Conservation (phyloP, 108 stramenopile species). For the Seminavis robusta region DNA sequence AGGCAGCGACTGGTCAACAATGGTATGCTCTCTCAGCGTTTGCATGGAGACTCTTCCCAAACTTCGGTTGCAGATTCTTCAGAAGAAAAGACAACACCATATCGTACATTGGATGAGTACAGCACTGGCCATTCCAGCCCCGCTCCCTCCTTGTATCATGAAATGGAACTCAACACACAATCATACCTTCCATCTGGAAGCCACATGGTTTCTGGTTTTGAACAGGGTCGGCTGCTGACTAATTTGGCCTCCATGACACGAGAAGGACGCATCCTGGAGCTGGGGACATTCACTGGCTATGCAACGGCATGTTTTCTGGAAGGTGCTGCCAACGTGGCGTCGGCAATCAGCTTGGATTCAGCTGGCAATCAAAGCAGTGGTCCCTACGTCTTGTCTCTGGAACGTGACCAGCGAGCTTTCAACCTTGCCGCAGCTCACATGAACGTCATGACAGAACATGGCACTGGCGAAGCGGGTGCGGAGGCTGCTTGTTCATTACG, state of each 20-base stretch:
- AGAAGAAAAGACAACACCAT: slow-evolving; percentile 2
- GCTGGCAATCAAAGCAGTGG: slow-evolving; percentile 40
- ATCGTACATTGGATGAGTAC: slow-evolving; percentile 71
- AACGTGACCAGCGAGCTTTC: slow-evolving; percentile 71
- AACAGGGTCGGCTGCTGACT: slow-evolving; percentile 80
- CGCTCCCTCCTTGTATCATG: slow-evolving; percentile 49
- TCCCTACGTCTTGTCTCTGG: slow-evolving; percentile 75
- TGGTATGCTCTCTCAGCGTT: slow-evolving; percentile 32
- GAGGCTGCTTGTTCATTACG: slow-evolving; percentile 44
- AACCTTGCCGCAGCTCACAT: slow-evolving; percentile 72
- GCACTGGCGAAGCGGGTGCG: slow-evolving; percentile 48
- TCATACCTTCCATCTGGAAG: slow-evolving; percentile 64
- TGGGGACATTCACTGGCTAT: slow-evolving; percentile 94
- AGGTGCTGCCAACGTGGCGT: slow-evolving; percentile 63
- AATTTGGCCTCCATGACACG: slow-evolving; percentile 72
- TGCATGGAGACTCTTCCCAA: not conserved
- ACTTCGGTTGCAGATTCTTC: not conserved
- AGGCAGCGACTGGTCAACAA: slow-evolving; percentile 60
- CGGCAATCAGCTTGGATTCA: slow-evolving; percentile 24
- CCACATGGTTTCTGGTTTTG: slow-evolving; percentile 84
- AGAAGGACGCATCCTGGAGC: slow-evolving; percentile 78
- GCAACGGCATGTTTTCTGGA: slow-evolving; percentile 83
- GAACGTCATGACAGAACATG: slow-evolving; percentile 46
- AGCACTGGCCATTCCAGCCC: slow-evolving; percentile 58
- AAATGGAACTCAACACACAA: slow-evolving; percentile 74